Evolutionary conservation across 148 eudicot species (phyloP).

Genomic region (Fagopyrum esculentum): DNA sequence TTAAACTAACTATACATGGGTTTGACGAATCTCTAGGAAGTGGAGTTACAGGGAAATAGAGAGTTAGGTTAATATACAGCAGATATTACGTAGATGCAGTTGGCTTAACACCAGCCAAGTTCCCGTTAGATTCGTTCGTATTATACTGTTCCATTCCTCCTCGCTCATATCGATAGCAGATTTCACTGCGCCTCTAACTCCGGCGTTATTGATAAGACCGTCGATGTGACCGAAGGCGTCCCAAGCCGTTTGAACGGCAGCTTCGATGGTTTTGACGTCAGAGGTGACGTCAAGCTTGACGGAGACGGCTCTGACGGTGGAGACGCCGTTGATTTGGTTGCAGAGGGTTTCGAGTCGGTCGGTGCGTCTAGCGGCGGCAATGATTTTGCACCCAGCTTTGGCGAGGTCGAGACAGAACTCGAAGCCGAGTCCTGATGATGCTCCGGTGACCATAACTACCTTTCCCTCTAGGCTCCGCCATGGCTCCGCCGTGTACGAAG

Average conservation of each 20-base stretch:
- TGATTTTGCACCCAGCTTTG: constrained; percentile 35
- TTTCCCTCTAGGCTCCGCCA: constrained; percentile 22
- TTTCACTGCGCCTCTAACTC: constrained; percentile 27
- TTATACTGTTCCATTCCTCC: constrained; percentile 56
- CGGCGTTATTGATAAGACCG: too few species aligned
- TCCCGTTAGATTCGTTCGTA: constrained; percentile 48
- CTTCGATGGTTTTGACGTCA: constrained; percentile 31
- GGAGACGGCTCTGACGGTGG: constrained; percentile 35
- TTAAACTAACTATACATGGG: too few species aligned
- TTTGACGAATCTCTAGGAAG: too few species aligned
- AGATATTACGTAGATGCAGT: too few species aligned
- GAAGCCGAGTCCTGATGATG: constrained; percentile 59
- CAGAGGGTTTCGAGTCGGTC: constrained; percentile 50
- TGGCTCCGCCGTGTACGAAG: not conserved
- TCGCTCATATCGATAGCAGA: constrained; percentile 39
- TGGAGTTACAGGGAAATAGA: too few species aligned
- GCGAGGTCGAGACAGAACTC: constrained; percentile 60
- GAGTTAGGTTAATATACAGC: too few species aligned
- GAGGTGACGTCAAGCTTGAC: constrained; percentile 47
- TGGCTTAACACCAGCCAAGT: constrained; percentile 36
- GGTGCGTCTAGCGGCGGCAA: constrained; percentile 18
- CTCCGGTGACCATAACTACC: constrained; percentile 68
- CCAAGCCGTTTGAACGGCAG: not conserved
- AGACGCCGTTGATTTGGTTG: constrained; percentile 31
- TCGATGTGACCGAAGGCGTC: too few species aligned